Conservation (phyloP, 2,329 filamentous ascomycete species). For the Diaporthe helianthi region DNA sequence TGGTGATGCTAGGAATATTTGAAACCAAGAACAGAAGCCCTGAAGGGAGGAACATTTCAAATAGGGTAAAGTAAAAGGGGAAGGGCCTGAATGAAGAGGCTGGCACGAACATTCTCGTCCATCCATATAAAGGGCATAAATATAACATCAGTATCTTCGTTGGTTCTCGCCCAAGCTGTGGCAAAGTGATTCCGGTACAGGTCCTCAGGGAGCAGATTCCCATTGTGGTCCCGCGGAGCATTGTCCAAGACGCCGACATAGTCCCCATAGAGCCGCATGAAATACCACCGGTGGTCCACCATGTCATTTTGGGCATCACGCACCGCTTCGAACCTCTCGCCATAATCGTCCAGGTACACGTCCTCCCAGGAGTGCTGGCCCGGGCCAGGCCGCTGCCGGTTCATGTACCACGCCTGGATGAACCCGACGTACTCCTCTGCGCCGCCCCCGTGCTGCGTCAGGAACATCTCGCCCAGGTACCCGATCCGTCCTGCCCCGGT, state of each 20-base stretch:
- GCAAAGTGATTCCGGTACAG: background rate
- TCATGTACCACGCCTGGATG: background rate
- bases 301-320: too few relatives aligned
- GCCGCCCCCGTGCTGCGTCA: background rate
- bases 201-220: background rate
- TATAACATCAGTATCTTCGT: background rate
- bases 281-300: too few relatives aligned
- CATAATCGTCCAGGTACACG: background rate
- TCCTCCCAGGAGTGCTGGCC: background rate
- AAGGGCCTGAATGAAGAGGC: too few relatives aligned
- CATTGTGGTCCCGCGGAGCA: background rate
- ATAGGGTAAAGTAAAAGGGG: background rate
- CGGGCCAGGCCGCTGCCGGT: background rate
- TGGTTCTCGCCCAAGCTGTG: background rate
- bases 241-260: too few relatives aligned
- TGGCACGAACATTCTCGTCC: background rate
- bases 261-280: too few relatives aligned
- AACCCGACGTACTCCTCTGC: background rate
- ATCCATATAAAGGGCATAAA: background rate
- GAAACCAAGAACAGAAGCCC: background rate
- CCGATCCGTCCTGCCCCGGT: background rate
- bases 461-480: background rate
- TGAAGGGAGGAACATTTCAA: too few relatives aligned
- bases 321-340: background rate
- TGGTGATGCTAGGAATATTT: background rate